phyloP scores from a whole-genome alignment of 108 stramenopile genomes.

The Skeletonema tropicum region DNA sequence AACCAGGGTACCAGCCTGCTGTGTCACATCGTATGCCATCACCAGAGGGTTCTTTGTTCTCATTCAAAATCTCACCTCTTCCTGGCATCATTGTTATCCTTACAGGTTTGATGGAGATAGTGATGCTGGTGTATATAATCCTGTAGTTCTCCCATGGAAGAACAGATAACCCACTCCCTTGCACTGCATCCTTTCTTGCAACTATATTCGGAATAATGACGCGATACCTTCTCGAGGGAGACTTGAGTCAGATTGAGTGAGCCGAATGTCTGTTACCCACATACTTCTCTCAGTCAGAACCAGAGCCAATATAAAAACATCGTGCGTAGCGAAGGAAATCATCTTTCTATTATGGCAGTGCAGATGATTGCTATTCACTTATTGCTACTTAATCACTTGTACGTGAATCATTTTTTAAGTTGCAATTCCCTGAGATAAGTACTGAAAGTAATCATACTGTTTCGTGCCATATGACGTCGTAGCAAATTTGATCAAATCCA shows the following conservation, averaged over 20 bases:
- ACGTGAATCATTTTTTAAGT: too few species aligned
- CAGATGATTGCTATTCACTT: neutral
- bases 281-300: too few species aligned
- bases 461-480: constrained; percentile 86
- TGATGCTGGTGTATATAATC: constrained; percentile 76
- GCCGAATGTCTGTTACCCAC: too few species aligned
- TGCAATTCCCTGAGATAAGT: constrained; percentile 89
- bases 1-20: constrained; percentile 48
- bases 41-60: constrained; percentile 55
- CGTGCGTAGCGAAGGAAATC: neutral
- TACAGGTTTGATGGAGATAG: constrained; percentile 75
- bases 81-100: constrained; percentile 84
- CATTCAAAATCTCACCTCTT: constrained; percentile 62
- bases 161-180: constrained; percentile 12
- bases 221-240: too few species aligned
- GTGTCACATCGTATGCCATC: constrained; percentile 71
- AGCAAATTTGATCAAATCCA: constrained; percentile 89
- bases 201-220: too few species aligned
- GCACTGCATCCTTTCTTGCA: neutral
- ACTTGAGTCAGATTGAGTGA: too few species aligned
- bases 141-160: constrained; percentile 72
- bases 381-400: neutral
- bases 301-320: too few species aligned
- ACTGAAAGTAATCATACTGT: constrained; percentile 96
- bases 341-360: neutral